Evolutionary conservation across 768 basidiomycete species (phyloP).

Genomic region (Leccinum boreale): DNA sequence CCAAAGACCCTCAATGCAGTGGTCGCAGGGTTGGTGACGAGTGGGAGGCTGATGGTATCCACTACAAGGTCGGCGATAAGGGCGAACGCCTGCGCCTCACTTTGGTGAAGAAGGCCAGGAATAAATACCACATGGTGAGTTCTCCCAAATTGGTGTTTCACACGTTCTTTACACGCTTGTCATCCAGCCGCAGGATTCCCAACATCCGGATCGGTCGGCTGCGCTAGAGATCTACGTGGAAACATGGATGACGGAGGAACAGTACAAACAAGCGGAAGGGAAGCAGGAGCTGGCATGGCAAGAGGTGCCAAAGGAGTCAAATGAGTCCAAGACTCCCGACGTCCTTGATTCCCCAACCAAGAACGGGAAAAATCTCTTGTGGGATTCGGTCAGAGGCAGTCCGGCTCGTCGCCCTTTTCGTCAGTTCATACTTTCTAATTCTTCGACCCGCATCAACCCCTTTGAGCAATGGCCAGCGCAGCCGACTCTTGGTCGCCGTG

Average conservation of each 20-base stretch:
- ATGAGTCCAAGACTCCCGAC: slow-evolving; percentile 44
- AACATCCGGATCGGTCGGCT: slow-evolving; percentile 68
- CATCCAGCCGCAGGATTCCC: slow-evolving; percentile 70
- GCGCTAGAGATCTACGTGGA: slow-evolving; percentile 75
- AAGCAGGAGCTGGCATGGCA: slow-evolving; percentile 67
- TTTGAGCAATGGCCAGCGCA: slow-evolving; percentile 36
- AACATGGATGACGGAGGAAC: slow-evolving; percentile 73
- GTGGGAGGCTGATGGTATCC: slow-evolving; percentile 70
- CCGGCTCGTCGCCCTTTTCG: slow-evolving; percentile 41
- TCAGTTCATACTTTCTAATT: slow-evolving; percentile 45
- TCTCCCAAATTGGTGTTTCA: not conserved
- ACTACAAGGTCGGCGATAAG: slow-evolving; percentile 68
- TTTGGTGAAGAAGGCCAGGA: slow-evolving; percentile 67
- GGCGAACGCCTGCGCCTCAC: slow-evolving; percentile 68
- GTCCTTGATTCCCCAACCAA: slow-evolving; percentile 35
- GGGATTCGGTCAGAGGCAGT: slow-evolving; percentile 54
- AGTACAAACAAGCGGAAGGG: slow-evolving; percentile 62
- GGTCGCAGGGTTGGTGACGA: slow-evolving; percentile 66
- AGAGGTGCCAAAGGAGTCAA: slow-evolving; percentile 44
- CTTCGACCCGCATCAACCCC: slow-evolving; percentile 48
- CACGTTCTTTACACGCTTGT: slow-evolving; percentile 6
- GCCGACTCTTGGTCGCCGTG: slow-evolving; percentile 42
- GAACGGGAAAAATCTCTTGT: slow-evolving; percentile 66
- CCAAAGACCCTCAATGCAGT: slow-evolving; percentile 50
- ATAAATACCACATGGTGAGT: slow-evolving; percentile 71